phyloP scores from a whole-genome alignment of 176 grass and related monocot species.

The Aegilops sharonensis region DNA sequence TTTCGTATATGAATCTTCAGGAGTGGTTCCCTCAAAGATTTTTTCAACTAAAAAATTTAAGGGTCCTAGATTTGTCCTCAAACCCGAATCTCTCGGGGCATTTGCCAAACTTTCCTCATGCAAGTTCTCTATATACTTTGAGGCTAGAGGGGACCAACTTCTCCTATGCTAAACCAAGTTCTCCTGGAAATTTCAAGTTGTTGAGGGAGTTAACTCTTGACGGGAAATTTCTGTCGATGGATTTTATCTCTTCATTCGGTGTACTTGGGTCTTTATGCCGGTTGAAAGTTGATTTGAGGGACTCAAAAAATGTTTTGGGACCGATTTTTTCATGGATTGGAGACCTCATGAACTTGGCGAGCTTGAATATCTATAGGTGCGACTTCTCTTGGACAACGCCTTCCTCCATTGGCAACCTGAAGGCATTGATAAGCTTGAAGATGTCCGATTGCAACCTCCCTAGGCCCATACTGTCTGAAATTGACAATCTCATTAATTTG shows the following conservation, averaged over 20 bases:
- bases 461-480: background rate
- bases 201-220: slow-evolving; percentile 9
- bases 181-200: background rate
- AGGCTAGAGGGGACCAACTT: background rate
- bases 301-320: background rate
- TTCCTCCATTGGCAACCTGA: background rate
- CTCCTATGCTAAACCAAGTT: background rate
- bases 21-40: background rate
- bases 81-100: background rate
- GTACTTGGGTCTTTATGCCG: background rate
- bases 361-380: background rate
- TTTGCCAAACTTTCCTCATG: background rate
- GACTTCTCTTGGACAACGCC: background rate
- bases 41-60: slow-evolving; percentile 12
- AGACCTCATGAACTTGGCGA: background rate
- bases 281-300: background rate
- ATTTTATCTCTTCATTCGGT: background rate
- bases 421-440: background rate
- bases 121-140: slow-evolving; percentile 15
- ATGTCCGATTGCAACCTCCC: background rate
- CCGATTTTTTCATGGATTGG: background rate
- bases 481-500: background rate
- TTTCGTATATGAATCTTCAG: background rate
- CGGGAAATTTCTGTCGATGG: background rate
- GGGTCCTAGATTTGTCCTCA: slow-evolving; percentile 16